Evolutionary conservation across 176 grass and related monocot genomes (phyloP).

Genomic region (Hsuehochloa calcarea): DNA sequence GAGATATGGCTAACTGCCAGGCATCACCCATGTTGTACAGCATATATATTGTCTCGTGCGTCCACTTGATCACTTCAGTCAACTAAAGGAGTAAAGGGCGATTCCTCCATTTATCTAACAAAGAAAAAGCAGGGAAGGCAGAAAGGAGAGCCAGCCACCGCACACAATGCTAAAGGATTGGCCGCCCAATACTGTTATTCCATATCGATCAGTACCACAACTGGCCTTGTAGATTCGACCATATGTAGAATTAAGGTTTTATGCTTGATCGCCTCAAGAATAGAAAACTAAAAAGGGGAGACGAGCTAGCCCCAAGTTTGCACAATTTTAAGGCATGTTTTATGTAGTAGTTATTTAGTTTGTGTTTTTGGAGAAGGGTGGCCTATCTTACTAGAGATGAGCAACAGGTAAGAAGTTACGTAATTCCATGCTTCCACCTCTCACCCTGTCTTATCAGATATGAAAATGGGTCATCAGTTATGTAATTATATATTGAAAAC

Average conservation of each 20-base stretch:
- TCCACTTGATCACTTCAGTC: constrained; percentile 20
- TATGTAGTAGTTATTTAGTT: not conserved
- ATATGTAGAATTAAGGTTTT: not conserved
- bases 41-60: not conserved
- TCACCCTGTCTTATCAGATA: not conserved
- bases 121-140: not conserved
- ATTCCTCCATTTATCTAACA: constrained; percentile 51
- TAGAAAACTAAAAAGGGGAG: not conserved
- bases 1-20: constrained; percentile 33
- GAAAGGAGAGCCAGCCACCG: not conserved
- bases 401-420: not conserved
- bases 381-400: not conserved
- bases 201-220: not conserved
- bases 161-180: not conserved
- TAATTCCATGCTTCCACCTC: too few relatives aligned
- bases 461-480: not conserved
- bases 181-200: not conserved
- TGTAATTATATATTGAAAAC: not conserved
- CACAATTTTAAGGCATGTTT: not conserved
- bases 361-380: not conserved
- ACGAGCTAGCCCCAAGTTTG: not conserved
- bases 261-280: not conserved
- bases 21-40: not conserved
- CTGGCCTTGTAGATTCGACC: not conserved
- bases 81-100: constrained; percentile 19